These are phyloP conservation scores for Phytophthora capsici DNA, from an alignment of 352 stramenopile genomes.

Conservation along the genomic window DNA sequence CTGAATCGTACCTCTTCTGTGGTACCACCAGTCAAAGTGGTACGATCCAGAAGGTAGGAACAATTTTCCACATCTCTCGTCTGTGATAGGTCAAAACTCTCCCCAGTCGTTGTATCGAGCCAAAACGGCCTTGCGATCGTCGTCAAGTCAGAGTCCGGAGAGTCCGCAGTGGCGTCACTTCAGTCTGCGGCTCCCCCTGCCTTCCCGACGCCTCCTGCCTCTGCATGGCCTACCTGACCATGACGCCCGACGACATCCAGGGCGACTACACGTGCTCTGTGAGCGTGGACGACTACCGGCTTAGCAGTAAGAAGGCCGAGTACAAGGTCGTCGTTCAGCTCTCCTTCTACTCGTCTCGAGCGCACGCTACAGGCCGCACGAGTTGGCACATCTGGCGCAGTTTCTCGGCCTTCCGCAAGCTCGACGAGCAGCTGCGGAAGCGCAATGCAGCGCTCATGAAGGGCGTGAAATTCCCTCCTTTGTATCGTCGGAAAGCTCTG, in stretches of 20 bases:
- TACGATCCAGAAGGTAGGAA: neutral
- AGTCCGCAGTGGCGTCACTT: conserved; percentile 1
- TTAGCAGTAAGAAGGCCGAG: conserved; percentile 77
- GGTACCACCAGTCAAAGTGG: neutral
- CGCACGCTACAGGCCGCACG: conserved; percentile 63
- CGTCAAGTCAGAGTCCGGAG: conserved; percentile 19
- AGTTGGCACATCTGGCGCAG: conserved; percentile 87
- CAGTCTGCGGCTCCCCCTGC: neutral
- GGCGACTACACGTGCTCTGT: conserved; percentile 73
- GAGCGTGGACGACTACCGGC: conserved; percentile 72
- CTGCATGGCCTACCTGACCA: conserved; percentile 39
- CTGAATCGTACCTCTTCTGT: neutral
- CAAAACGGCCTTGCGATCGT: conserved; percentile 16
- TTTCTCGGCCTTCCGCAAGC: conserved; percentile 83
- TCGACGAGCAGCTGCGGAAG: conserved; percentile 83
- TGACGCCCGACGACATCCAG: conserved; percentile 86
- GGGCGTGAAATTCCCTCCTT: conserved; percentile 84
- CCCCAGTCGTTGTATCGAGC: conserved; percentile 11
- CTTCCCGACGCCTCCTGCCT: neutral
- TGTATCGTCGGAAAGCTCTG: conserved; percentile 71
- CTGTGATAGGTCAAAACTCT: conserved; percentile 6
- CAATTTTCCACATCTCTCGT: neutral
- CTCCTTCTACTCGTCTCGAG: conserved; percentile 79
- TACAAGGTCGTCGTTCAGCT: conserved; percentile 80
- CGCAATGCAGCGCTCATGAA: conserved; percentile 76